Evolutionary conservation across 2,329 filamentous ascomycete species (phyloP).

Genomic region (Claviceps purpurea): DNA sequence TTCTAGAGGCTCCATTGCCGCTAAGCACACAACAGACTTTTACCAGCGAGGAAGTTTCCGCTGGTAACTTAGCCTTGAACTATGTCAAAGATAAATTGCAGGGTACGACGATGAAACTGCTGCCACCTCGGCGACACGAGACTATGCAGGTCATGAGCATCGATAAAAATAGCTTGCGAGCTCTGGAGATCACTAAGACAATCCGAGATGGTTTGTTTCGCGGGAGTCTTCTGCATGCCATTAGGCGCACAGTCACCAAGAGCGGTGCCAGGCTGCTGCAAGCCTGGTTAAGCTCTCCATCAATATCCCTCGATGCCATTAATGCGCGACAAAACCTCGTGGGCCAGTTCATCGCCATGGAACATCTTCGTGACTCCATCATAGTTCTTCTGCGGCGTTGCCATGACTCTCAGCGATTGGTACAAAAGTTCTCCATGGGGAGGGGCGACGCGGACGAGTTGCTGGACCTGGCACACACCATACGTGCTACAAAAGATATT

Average conservation of each 20-base stretch:
- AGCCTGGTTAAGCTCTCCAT: constrained; percentile 79
- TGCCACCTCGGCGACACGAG: constrained; percentile 64
- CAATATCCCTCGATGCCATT: constrained; percentile 72
- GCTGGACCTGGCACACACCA: constrained; percentile 68
- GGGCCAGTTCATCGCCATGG: constrained; percentile 53
- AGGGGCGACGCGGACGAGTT: constrained; percentile 88
- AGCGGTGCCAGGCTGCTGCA: constrained; percentile 75
- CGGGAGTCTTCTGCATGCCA: constrained; percentile 80
- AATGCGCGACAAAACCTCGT: constrained; percentile 72
- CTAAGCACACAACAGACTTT: constrained; percentile 42
- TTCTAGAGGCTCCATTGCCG: constrained; percentile 63
- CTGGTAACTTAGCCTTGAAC: constrained; percentile 67
- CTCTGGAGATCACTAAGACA: constrained; percentile 79
- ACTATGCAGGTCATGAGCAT: constrained; percentile 72
- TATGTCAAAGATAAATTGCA: constrained; percentile 73
- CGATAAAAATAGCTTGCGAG: constrained; percentile 80
- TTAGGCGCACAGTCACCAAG: constrained; percentile 80
- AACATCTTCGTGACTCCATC: constrained; percentile 56
- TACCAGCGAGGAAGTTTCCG: constrained; percentile 53
- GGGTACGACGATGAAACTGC: constrained; percentile 66
- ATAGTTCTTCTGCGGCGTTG: constrained; percentile 56
- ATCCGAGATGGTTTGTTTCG: constrained; percentile 65
- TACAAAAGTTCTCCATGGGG: constrained; percentile 89
- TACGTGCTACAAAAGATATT: constrained; percentile 59
- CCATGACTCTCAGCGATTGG: constrained; percentile 75